phyloP scores from a whole-genome alignment of 306 rosid species.

The Quercus gilva region DNA sequence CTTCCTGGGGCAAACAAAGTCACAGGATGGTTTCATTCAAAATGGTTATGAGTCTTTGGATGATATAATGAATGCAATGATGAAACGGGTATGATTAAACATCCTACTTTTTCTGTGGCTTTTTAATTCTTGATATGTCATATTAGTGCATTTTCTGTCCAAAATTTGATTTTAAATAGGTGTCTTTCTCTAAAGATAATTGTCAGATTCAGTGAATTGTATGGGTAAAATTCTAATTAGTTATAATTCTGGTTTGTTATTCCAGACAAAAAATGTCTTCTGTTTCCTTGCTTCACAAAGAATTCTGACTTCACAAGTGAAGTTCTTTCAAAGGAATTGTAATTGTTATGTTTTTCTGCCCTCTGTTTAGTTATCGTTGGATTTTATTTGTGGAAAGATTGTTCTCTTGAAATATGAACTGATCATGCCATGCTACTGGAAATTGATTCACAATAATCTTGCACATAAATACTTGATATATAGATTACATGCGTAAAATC shows the following conservation, averaged over 20 bases:
- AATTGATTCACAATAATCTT: too few species aligned
- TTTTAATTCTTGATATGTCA: neutral
- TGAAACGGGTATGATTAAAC: constrained; percentile 46
- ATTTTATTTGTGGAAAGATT: too few species aligned
- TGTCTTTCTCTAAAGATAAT: neutral
- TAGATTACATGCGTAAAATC: too few species aligned
- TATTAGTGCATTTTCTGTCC: neutral
- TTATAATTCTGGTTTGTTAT: neutral
- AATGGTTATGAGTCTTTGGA: constrained; percentile 43
- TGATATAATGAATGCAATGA: constrained; percentile 46
- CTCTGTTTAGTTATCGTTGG: too few species aligned
- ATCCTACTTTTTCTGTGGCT: constrained; percentile 5
- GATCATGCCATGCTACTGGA: too few species aligned
- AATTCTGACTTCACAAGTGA: too few species aligned
- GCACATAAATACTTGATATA: too few species aligned
- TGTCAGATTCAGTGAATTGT: neutral
- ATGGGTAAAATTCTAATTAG: neutral
- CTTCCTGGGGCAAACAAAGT: constrained; percentile 31
- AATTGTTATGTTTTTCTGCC: too few species aligned
- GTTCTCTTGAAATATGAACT: too few species aligned
- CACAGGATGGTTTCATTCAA: constrained; percentile 37
- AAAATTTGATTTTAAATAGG: neutral
- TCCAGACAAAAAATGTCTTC: neutral
- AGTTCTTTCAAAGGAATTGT: too few species aligned
- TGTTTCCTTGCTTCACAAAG: neutral